phyloP scores from a whole-genome alignment of 1,284 basidiomycete species.

The Moesziomyces globuligerus region DNA sequence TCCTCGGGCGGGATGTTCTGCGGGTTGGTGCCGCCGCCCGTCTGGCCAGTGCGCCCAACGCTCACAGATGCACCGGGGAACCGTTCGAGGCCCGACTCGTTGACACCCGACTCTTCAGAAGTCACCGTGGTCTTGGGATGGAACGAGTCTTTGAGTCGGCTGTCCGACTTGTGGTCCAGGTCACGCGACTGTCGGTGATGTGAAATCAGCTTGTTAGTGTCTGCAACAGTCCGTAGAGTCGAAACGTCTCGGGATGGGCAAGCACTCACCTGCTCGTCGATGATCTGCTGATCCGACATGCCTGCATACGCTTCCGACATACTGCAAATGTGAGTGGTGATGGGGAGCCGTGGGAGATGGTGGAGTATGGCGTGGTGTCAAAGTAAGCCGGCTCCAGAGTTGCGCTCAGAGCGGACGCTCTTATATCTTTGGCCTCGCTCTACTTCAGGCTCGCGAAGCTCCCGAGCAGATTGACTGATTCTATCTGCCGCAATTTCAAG shows the following conservation, averaged over 20 bases:
- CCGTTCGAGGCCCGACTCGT: constrained; percentile 49
- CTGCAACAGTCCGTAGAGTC: too few species aligned
- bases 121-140: constrained; percentile 50
- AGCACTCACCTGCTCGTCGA: constrained; percentile 47
- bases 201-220: too few species aligned
- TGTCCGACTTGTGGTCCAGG: constrained; percentile 48
- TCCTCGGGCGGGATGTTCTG: constrained; percentile 58
- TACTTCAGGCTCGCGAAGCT: too few species aligned
- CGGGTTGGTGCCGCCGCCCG: constrained; percentile 55
- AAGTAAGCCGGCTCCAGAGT: too few species aligned
- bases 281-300: constrained; percentile 59
- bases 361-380: too few species aligned
- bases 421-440: too few species aligned
- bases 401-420: too few species aligned
- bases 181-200: constrained; percentile 41
- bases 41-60: constrained; percentile 52
- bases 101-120: constrained; percentile 52
- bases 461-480: too few species aligned
- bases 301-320: constrained; percentile 60
- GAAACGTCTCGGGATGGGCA: too few species aligned
- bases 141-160: constrained; percentile 46
- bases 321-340: too few species aligned
- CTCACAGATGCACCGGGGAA: constrained; percentile 52
- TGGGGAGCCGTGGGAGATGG: constrained; percentile 2
- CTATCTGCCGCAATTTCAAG: too few species aligned